Base-by-base conservation (phyloP, 164 flowering plant species). In the Magnolia kwangsiensis region DNA sequence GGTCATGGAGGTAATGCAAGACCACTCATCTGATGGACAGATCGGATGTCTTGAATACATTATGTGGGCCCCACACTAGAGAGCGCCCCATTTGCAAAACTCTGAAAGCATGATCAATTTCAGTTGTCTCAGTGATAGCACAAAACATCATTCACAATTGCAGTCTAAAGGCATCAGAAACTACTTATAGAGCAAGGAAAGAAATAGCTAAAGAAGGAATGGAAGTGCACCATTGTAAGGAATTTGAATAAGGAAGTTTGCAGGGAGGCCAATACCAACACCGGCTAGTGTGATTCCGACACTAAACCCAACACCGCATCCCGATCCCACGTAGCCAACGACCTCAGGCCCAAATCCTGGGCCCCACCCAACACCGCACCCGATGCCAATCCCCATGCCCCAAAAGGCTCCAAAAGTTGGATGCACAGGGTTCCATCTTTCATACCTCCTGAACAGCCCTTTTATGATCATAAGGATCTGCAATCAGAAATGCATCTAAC, bases 351-450 rank as follows among this genome's bases (percentile, higher is more conserved):
- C 98, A 78, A 95, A 93, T 0, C 99, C 98, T 73, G 99, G 98
- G 74, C 99, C 99, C 99, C 98, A 95, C 66, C 99, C 99, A 77
- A 93, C 84, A 18, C 99, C 98, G 82, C 98, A 93, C 19, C 99
- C 98, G 75, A 93, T 9, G 61, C 99, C 98, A n/a, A 93, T 66
- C 11, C 99, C 98, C 88, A 92, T 91, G 50, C 99, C 99, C 99
- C 97, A 93, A 87, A 95, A 92, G 51, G 97, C 91, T 27, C 99
- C 99, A 18, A 77, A 78, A 18, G 98, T 93, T 72, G 99, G 98
- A 82, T 95, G 98, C 79, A 95, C 99, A 49, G 99, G 99, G 75
- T 95, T 95, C 99, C 98, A 93, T 83, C 90, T 88, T 77, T 91
- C 84, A 69, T 93, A 93, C 80, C 94, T 90, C 83, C 91, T 84